Evolutionary conservation across 306 rosid genomes (phyloP).

Genomic region (Cucurbita ficifolia): DNA sequence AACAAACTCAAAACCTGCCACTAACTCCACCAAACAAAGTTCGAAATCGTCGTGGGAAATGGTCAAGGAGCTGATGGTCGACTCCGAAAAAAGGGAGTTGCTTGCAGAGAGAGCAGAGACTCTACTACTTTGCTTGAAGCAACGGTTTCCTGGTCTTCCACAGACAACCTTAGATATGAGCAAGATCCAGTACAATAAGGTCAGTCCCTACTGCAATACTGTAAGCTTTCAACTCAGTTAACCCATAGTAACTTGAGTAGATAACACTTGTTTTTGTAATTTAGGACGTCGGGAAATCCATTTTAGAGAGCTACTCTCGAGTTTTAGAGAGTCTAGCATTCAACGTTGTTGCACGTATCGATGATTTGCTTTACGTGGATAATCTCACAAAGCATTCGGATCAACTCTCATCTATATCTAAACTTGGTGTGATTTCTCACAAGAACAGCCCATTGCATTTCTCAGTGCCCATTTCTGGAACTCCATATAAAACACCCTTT

Average conservation of each 20-base stretch:
- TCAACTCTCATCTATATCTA: slow-evolving; percentile 42
- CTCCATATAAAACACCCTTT: slow-evolving; percentile 66
- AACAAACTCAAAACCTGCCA: slow-evolving; percentile 35
- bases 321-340: slow-evolving; percentile 85
- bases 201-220: neutral
- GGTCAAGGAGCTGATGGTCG: slow-evolving; percentile 87
- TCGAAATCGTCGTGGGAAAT: slow-evolving; percentile 94
- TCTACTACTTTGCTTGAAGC: slow-evolving; percentile 66
- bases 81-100: slow-evolving; percentile 72
- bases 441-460: slow-evolving; percentile 37
- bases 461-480: slow-evolving; percentile 42
- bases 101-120: slow-evolving; percentile 87
- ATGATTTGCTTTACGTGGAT: slow-evolving; percentile 79
- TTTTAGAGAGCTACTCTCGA: slow-evolving; percentile 89
- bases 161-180: slow-evolving; percentile 79
- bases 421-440: slow-evolving; percentile 53
- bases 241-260: neutral
- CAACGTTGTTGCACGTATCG: slow-evolving; percentile 69
- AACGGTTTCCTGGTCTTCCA: slow-evolving; percentile 85
- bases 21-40: slow-evolving; percentile 23
- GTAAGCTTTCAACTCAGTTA: neutral
- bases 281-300: slow-evolving; percentile 84
- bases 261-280: slow-evolving; percentile 3
- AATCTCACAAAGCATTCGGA: slow-evolving; percentile 63
- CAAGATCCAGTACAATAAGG: slow-evolving; percentile 96